These are phyloP conservation scores for Theileria annulata DNA, from an alignment of 169 alveolate genomes.

Conservation along the genomic window DNA sequence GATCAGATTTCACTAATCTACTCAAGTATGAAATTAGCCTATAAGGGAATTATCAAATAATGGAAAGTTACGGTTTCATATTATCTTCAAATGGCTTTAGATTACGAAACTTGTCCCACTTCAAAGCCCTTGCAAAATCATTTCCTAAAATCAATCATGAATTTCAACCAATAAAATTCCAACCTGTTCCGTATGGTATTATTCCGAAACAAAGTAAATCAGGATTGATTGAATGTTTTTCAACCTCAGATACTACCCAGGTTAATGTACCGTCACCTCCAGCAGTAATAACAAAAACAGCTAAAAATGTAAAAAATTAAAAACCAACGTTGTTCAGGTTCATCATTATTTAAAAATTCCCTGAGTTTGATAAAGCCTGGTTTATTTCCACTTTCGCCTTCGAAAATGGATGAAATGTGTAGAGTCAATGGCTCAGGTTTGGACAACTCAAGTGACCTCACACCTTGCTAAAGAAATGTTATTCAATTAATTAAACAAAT, in stretches of 20 bases:
- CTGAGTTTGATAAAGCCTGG: conserved; percentile 75
- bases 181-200: conserved; percentile 94
- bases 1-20: conserved; percentile 75
- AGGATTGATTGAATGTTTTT: conserved; percentile 74
- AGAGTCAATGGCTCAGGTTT: conserved; percentile 49
- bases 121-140: conserved; percentile 90
- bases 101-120: conserved; percentile 83
- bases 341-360: conserved; percentile 13
- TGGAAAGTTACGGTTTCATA: conserved; percentile 66
- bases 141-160: conserved; percentile 68
- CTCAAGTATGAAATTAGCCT: conserved; percentile 75
- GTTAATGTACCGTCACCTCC: conserved; percentile 97
- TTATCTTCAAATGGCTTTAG: conserved; percentile 77
- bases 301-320: conserved; percentile 1
- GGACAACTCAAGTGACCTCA: conserved; percentile 39
- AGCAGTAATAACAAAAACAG: conserved; percentile 82
- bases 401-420: conserved; percentile 68
- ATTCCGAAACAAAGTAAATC: conserved; percentile 82
- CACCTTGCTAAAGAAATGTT: conserved; percentile 33
- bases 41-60: not conserved
- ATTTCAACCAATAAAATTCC: not conserved
- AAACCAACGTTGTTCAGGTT: conserved; percentile 17
- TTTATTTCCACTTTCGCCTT: conserved; percentile 80
- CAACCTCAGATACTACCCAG: conserved; percentile 88
- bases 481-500: not conserved